These are phyloP conservation scores for Suillus subalutaceus DNA, from an alignment of 768 basidiomycete genomes.

Conservation along the genomic window DNA sequence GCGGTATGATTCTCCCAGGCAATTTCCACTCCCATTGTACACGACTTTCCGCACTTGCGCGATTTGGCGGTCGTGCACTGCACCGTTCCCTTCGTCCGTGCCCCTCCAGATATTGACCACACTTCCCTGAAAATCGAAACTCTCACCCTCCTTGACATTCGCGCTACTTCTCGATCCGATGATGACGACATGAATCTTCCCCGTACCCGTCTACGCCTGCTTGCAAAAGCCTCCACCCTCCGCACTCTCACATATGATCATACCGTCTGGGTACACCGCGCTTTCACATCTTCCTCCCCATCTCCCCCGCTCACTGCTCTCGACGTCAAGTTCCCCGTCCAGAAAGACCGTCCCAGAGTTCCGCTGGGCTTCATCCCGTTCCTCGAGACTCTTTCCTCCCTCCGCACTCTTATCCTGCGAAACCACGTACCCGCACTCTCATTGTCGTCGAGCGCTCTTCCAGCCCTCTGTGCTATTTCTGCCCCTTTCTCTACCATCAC, in stretches of 20 bases:
- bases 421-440: slow-evolving; percentile 32
- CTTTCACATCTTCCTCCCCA: slow-evolving; percentile 32
- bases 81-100: slow-evolving; percentile 26
- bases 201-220: slow-evolving; percentile 27
- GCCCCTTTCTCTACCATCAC: slow-evolving; percentile 32
- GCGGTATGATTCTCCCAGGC: slow-evolving; percentile 39
- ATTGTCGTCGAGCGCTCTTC: slow-evolving; percentile 23
- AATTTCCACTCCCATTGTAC: slow-evolving; percentile 38
- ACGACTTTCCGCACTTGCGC: slow-evolving; percentile 40
- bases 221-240: slow-evolving; percentile 41
- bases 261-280: slow-evolving; percentile 45
- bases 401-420: slow-evolving; percentile 25
- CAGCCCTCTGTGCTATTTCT: slow-evolving; percentile 22
- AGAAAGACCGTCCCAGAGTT: slow-evolving; percentile 32
- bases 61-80: slow-evolving; percentile 47
- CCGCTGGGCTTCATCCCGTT: slow-evolving; percentile 25
- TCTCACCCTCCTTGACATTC: slow-evolving; percentile 42
- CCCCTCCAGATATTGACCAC: slow-evolving; percentile 30
- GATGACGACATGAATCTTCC: slow-evolving; percentile 15
- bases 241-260: slow-evolving; percentile 35
- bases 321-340: slow-evolving; percentile 33
- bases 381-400: slow-evolving; percentile 24
- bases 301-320: slow-evolving; percentile 20
- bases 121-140: slow-evolving; percentile 44
- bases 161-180: slow-evolving; percentile 15